phyloP scores from a whole-genome alignment of 78 protist species.

The Cavenderia fasciculata region DNA sequence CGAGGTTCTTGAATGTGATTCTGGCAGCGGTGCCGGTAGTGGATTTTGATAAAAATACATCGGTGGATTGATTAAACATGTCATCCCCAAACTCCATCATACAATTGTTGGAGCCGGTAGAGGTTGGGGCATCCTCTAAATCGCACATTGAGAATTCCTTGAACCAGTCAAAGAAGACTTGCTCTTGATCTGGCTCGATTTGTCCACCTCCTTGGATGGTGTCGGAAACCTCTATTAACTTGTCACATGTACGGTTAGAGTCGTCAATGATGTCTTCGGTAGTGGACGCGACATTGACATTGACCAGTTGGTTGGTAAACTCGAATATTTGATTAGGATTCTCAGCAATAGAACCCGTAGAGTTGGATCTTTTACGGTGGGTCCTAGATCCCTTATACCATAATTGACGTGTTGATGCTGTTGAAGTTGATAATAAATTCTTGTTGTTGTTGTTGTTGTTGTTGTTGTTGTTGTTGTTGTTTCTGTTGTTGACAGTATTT shows the following conservation, averaged over 20 bases:
- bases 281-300: too few relatives aligned
- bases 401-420: neutral
- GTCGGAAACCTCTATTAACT: neutral
- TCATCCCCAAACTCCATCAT: too few relatives aligned
- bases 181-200: neutral
- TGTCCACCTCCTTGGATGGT: too few relatives aligned
- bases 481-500: neutral
- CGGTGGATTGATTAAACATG: neutral
- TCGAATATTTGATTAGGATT: neutral
- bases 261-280: neutral
- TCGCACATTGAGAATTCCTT: constrained; percentile 8
- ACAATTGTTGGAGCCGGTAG: too few relatives aligned
- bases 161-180: constrained; percentile 30
- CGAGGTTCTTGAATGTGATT: constrained; percentile 22
- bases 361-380: constrained; percentile 2
- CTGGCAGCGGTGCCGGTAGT: neutral
- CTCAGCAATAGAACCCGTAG: neutral
- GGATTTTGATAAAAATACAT: too few relatives aligned
- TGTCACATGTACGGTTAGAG: neutral
- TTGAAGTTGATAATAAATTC: neutral
- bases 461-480: neutral
- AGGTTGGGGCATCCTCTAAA: too few relatives aligned
- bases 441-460: constrained; percentile 1
- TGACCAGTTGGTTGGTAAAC: neutral
- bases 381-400: neutral